Conservation (phyloP, 2,329 filamentous ascomycete genomes). For the Alternaria longipes region DNA sequence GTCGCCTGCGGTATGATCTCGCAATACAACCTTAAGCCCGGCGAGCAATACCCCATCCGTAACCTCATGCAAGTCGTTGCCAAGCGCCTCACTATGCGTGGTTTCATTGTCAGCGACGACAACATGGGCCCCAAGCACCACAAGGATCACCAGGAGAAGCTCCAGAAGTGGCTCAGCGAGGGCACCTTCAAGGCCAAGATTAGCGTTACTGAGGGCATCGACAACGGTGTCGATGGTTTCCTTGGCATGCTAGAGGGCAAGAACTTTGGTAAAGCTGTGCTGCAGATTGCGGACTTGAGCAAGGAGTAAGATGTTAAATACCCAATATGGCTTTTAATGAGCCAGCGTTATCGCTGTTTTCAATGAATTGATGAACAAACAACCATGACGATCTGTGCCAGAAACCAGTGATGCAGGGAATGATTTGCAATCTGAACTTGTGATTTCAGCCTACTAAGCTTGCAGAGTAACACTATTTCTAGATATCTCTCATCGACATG, state of each 20-base stretch:
- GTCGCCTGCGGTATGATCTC: conserved; percentile 72
- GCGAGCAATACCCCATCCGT: conserved; percentile 71
- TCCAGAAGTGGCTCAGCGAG: conserved; percentile 79
- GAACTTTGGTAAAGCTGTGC: conserved; percentile 86
- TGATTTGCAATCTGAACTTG: background rate
- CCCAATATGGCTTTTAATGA: background rate
- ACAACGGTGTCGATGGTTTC: conserved; percentile 77
- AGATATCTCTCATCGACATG: background rate
- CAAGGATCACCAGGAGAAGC: conserved; percentile 77
- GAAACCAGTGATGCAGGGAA: background rate
- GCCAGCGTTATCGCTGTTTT: background rate
- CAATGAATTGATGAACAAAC: background rate
- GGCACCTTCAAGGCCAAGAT: conserved; percentile 77
- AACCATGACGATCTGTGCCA: background rate
- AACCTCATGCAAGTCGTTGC: conserved; percentile 71
- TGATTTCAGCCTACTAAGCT: background rate
- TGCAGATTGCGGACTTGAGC: conserved; percentile 66
- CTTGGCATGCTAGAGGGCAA: conserved; percentile 78
- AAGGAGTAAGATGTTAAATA: conserved; percentile 30
- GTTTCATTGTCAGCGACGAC: conserved; percentile 76
- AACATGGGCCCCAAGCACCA: conserved; percentile 73
- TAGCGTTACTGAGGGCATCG: conserved; percentile 76
- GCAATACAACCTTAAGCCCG: conserved; percentile 72
- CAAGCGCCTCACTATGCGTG: conserved; percentile 75
- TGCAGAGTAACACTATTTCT: background rate